These are phyloP conservation scores for Eucalyptus cloeziana DNA, from an alignment of 345 rosid genomes.

Conservation along the genomic window DNA sequence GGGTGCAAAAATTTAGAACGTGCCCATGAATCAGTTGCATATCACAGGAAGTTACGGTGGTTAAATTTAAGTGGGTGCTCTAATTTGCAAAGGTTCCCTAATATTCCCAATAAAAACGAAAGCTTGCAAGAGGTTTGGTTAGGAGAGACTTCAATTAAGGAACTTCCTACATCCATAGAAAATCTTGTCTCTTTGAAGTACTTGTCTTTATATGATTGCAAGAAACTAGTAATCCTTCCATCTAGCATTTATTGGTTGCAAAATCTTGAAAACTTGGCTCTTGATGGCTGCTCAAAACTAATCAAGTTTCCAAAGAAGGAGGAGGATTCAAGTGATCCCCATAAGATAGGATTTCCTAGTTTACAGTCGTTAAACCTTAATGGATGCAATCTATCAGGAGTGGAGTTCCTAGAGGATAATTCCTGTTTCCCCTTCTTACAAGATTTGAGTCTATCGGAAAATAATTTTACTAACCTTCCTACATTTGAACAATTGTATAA, in stretches of 20 bases:
- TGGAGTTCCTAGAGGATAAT: background rate
- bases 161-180: background rate
- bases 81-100: background rate
- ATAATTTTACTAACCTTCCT: background rate
- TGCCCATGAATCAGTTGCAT: background rate
- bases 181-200: background rate
- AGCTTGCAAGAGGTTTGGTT: background rate
- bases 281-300: background rate
- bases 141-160: background rate
- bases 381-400: background rate
- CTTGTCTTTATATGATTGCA: background rate
- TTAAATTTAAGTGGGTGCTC: background rate
- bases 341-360: background rate
- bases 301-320: background rate
- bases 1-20: background rate
- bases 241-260: background rate
- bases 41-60: background rate
- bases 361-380: rapidly evolving
- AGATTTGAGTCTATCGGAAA: background rate
- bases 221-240: background rate
- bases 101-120: background rate
- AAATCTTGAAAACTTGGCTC: background rate
- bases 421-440: background rate
- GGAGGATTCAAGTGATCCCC: background rate
- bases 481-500: background rate